Evolutionary conservation across 345 rosid genomes (phyloP).

Genomic region (Citrus mangshanensis): DNA sequence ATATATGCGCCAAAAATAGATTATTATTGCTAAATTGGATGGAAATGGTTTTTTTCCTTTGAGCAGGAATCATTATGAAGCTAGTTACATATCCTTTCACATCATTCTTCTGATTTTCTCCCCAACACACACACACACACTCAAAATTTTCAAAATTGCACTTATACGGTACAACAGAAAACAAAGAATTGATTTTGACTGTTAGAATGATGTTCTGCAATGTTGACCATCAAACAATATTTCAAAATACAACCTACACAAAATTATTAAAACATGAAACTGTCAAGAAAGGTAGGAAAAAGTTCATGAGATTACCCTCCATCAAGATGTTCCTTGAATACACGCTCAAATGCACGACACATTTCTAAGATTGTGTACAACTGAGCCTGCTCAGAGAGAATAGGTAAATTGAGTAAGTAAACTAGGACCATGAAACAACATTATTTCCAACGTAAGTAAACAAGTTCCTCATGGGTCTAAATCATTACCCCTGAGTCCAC

Average conservation of each 20-base stretch:
- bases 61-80: not conserved
- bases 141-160: too few relatives aligned
- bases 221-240: constrained; percentile 4
- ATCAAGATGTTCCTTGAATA: constrained; percentile 96
- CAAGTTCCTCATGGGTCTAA: constrained; percentile 9
- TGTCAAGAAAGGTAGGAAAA: constrained; percentile 4
- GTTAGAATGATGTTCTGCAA: not conserved
- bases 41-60: not conserved
- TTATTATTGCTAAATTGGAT: not conserved
- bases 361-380: constrained; percentile 91
- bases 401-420: constrained; percentile 18
- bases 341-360: constrained; percentile 97
- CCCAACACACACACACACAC: too few relatives aligned
- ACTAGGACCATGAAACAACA: not conserved
- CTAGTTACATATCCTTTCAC: not conserved
- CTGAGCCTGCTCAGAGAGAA: constrained; percentile 64
- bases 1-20: not conserved
- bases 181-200: not conserved
- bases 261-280: constrained; percentile 1
- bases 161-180: not conserved
- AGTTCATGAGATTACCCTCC: constrained; percentile 67
- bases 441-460: constrained; percentile 14
- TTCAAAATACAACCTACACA: constrained; percentile 8
- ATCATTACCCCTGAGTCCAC: constrained; percentile 95
- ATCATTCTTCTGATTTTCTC: not conserved